Percentiles rank a stretch among this genome's conserved stretches.
These are phyloP conservation scores for Phytophthora pistaciae DNA, from an alignment of 352 stramenopile species.

Conservation along the genomic window DNA sequence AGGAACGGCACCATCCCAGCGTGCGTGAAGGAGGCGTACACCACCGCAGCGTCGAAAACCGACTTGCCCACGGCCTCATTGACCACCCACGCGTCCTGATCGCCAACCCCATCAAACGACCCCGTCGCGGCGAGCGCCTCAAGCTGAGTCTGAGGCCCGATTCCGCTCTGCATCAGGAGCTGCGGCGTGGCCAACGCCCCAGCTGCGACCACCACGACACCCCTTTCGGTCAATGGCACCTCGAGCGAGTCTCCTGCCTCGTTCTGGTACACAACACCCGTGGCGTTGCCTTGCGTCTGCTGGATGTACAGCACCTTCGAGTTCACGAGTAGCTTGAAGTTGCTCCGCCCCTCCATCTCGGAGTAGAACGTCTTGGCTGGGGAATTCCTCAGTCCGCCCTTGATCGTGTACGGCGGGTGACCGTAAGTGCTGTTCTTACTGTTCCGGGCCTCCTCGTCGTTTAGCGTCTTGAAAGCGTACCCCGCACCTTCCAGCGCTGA, in stretches of 20 bases:
- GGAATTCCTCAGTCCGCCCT: constrained; percentile 52
- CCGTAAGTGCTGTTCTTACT: constrained; percentile 59
- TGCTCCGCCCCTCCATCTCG: constrained; percentile 48
- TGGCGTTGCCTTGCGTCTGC: constrained; percentile 53
- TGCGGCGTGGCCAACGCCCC: constrained; percentile 81
- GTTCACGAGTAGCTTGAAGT: constrained; percentile 57
- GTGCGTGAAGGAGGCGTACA: constrained; percentile 46
- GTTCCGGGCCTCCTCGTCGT: constrained; percentile 54
- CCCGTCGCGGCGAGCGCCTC: constrained; percentile 32
- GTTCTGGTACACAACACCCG: constrained; percentile 56
- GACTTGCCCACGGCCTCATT: constrained; percentile 54
- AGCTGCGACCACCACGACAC: constrained; percentile 80
- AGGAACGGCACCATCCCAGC: constrained; percentile 45
- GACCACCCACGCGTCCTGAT: constrained; percentile 38
- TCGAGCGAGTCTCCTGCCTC: constrained; percentile 17
- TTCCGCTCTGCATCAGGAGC: constrained; percentile 81
- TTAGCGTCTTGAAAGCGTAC: constrained; percentile 48
- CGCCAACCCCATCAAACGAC: constrained; percentile 28
- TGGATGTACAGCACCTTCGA: constrained; percentile 59
- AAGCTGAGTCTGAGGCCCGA: constrained; percentile 72
- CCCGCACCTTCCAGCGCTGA: constrained; percentile 35
- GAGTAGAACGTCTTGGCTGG: constrained; percentile 68
- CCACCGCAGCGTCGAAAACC: constrained; percentile 47
- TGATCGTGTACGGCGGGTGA: constrained; percentile 63
- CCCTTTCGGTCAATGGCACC: constrained; percentile 40